A percentile compares a stretch with the other conserved stretches of the same genome.
phyloP scores from a whole-genome alignment of 2,329 filamentous ascomycete genomes.

The Mycosphaerella arachidis region DNA sequence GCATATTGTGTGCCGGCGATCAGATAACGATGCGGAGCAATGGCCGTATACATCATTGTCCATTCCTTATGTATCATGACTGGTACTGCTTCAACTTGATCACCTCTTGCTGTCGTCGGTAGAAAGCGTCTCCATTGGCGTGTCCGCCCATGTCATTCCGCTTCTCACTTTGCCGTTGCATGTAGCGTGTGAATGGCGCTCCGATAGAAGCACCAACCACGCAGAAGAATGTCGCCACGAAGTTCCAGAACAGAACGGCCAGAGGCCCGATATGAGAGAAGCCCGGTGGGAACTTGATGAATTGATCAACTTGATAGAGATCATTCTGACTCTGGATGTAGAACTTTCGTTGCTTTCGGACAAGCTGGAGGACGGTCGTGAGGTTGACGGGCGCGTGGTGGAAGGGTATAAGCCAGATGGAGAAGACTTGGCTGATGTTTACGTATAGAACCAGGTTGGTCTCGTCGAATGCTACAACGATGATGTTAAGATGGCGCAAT shows the following conservation, averaged over 20 bases:
- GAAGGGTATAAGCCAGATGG: constrained; percentile 72
- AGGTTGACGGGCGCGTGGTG: constrained; percentile 52
- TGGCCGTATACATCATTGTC: not conserved
- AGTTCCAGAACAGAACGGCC: constrained; percentile 59
- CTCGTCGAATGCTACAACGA: constrained; percentile 61
- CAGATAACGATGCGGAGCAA: no score
- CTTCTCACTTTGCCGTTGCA: constrained; percentile 7
- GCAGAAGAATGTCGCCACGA: constrained; percentile 61
- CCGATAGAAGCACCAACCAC: constrained; percentile 53
- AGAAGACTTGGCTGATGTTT: constrained; percentile 68
- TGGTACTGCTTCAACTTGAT: not conserved
- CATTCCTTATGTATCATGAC: not conserved
- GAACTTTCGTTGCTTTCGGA: constrained; percentile 47
- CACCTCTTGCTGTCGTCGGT: not conserved
- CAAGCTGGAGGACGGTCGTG: constrained; percentile 31
- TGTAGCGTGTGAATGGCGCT: constrained; percentile 43
- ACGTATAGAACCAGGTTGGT: constrained; percentile 65
- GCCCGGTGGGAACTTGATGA: constrained; percentile 65
- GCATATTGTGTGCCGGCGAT: no score
- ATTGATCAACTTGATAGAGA: constrained; percentile 72
- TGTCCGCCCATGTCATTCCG: not conserved
- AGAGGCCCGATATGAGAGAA: constrained; percentile 27
- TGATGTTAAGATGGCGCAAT: not conserved
- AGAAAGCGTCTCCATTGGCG: constrained; percentile 1
- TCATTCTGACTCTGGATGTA: constrained; percentile 75